Evolutionary conservation across 768 basidiomycete species (phyloP).

Genomic region (Rhodotorula babjevae): DNA sequence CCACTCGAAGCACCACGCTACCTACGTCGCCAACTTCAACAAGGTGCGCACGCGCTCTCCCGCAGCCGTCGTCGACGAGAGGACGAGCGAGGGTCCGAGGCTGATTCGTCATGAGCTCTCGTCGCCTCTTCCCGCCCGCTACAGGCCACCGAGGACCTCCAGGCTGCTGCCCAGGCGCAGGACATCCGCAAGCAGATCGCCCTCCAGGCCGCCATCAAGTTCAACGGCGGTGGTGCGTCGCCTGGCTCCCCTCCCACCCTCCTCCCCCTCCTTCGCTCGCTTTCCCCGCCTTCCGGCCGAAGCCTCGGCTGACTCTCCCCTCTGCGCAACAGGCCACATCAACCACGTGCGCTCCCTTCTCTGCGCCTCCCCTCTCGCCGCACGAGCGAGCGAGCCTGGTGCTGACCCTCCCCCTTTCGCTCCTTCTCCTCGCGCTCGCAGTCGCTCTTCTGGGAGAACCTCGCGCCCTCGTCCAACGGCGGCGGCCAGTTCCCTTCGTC

Average conservation of each 20-base stretch:
- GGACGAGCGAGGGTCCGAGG: too few relatives aligned
- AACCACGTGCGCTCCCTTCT: constrained; percentile 59
- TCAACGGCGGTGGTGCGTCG: constrained; percentile 72
- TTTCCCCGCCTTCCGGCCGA: constrained; percentile 23
- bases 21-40: constrained; percentile 89
- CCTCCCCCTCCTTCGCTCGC: constrained; percentile 32
- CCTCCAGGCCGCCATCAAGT: constrained; percentile 87
- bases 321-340: constrained; percentile 60
- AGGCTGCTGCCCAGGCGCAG: constrained; percentile 51
- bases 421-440: neutral
- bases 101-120: neutral
- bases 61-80: neutral
- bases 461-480: constrained; percentile 63
- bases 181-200: constrained; percentile 71
- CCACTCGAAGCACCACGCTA: constrained; percentile 57
- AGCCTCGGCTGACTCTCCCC: neutral
- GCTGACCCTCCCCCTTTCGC: neutral
- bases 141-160: constrained; percentile 72
- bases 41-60: constrained; percentile 37
- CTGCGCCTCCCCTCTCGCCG: too few relatives aligned
- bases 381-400: neutral
- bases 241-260: too few relatives aligned
- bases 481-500: constrained; percentile 53
- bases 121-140: neutral
- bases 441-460: constrained; percentile 92